These are phyloP conservation scores for Cladosporium phlei DNA, from an alignment of 2,329 filamentous ascomycete genomes.

Conservation along the genomic window DNA sequence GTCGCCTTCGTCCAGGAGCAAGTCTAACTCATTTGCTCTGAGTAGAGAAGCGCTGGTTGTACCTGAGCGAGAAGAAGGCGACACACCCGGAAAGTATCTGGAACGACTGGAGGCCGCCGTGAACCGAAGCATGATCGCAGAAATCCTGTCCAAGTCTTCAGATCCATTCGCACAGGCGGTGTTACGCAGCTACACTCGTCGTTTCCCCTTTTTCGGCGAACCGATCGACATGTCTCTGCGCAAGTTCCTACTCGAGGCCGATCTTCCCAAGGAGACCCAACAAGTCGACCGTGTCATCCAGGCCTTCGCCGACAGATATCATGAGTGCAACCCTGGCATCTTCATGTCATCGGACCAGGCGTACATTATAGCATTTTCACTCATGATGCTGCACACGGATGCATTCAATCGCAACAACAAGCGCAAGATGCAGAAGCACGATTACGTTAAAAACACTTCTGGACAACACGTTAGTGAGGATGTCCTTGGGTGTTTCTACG, in stretches of 20 bases:
- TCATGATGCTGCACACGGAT: conserved; percentile 93
- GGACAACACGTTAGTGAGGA: conserved; percentile 91
- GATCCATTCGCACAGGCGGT: conserved; percentile 81
- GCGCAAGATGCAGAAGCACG: conserved; percentile 93
- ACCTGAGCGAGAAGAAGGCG: conserved; percentile 77
- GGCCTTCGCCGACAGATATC: conserved; percentile 91
- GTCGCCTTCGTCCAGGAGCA: conserved; percentile 70
- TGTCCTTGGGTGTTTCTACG: conserved; percentile 92
- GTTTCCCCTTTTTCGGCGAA: conserved; percentile 91
- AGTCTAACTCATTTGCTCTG: conserved; percentile 77
- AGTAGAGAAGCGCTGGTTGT: conserved; percentile 64
- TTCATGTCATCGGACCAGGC: conserved; percentile 87
- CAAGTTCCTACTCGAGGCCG: conserved; percentile 93
- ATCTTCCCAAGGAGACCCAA: conserved; percentile 93
- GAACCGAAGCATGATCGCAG: conserved; percentile 76
- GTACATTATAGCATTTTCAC: conserved; percentile 96
- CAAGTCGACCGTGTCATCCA: conserved; percentile 94
- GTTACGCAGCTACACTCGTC: conserved; percentile 88
- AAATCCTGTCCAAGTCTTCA: conserved; percentile 76
- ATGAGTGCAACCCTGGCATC: conserved; percentile 96
- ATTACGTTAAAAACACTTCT: conserved; percentile 91
- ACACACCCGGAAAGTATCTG: conserved; percentile 86
- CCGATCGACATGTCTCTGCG: conserved; percentile 97
- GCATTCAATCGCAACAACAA: conserved; percentile 99
- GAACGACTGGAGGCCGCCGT: conserved; percentile 75